Conservation (phyloP, 2,329 filamentous ascomycete genomes). For the Curvularia eragrostidis region DNA sequence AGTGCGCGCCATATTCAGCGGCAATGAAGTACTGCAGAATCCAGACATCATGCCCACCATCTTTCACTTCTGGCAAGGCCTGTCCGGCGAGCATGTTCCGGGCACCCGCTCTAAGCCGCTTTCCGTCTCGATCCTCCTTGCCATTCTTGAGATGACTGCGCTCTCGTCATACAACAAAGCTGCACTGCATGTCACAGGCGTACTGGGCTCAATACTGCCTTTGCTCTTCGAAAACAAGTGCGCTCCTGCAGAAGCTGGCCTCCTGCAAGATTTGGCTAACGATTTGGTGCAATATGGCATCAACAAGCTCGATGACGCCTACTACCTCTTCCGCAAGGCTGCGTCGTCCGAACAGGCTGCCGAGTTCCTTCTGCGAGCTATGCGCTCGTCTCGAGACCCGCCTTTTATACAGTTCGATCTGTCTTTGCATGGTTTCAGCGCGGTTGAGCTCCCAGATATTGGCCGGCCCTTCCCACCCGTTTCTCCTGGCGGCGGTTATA, state of each 20-base stretch:
- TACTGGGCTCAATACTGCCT: conserved; percentile 45
- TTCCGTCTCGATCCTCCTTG: conserved; percentile 47
- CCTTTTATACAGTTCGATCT: conserved; percentile 94
- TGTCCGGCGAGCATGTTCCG: conserved; percentile 43
- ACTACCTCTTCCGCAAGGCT: conserved; percentile 71
- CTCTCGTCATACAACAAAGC: conserved; percentile 50
- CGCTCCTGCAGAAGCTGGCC: conserved; percentile 33
- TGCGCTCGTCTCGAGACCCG: conserved; percentile 76
- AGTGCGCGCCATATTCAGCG: conserved; percentile 46
- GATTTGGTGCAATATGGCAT: conserved; percentile 77
- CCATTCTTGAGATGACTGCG: conserved; percentile 42
- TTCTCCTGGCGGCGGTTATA: conserved; percentile 78
- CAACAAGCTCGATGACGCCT: conserved; percentile 80
- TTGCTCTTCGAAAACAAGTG: conserved; percentile 47
- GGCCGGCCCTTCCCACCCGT: conserved; percentile 84
- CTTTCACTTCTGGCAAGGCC: conserved; percentile 48
- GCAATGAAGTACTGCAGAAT: conserved; percentile 51
- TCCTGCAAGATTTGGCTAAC: conserved; percentile 71
- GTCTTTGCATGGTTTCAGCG: conserved; percentile 84
- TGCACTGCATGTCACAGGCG: conserved; percentile 45
- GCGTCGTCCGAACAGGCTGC: conserved; percentile 60
- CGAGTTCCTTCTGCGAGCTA: conserved; percentile 75
- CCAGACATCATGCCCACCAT: conserved; percentile 50
- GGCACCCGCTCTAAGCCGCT: conserved; percentile 45
- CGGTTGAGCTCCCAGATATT: conserved; percentile 86